Base-by-base conservation (phyloP, 2,329 filamentous ascomycete genomes). In the Huntiella savannae region DNA sequence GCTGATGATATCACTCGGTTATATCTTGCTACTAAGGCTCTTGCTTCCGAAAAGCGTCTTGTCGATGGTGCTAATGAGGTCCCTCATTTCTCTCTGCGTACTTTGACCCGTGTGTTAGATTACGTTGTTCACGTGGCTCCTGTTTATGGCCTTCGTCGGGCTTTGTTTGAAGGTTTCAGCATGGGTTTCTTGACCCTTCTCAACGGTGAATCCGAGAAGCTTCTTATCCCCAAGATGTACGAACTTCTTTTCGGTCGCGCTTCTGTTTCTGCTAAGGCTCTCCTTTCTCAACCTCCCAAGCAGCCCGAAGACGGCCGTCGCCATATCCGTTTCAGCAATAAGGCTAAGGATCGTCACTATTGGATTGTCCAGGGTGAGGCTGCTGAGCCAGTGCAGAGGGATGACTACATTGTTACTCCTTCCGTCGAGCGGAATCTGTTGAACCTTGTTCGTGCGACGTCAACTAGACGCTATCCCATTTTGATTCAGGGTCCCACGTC, bases 101-200 rank as follows among this genome's bases (percentile, higher is more conserved):
- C 91, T 0, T 65, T 99, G 40, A 95, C 92, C 15, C 76, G 92
- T 47, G 85, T 91, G 1, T 63, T 99, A 45, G 82, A 79, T 34
- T 98, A 95, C 58, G 86, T 88, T 13, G 77, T 79, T 52, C 81
- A 87, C 45, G 87, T 95, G 52, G 75, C 83, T 0, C 77, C 85
- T 0, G 72, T 81, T 3, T 95, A 94, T 60, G 86, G 83, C 10
- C 65, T 96, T 37, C 77, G 91, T 17, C 69, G 92, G 56, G 83
- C 88, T 8, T 66, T 96, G 1, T 94, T 82, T 52, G 91, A 99
- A 65, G 92, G 91, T 0, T 96, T 96, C 58, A 86, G 84, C 12
- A 98, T 98, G 92, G 91, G 87, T 43, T 99, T 98, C 57, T 65
- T 95, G 48, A 98, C 92, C 0, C 73, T 95, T 4, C 69, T 99